phyloP scores from a whole-genome alignment of 2,329 filamentous ascomycete genomes.

The Fusarium protoensiforme region DNA sequence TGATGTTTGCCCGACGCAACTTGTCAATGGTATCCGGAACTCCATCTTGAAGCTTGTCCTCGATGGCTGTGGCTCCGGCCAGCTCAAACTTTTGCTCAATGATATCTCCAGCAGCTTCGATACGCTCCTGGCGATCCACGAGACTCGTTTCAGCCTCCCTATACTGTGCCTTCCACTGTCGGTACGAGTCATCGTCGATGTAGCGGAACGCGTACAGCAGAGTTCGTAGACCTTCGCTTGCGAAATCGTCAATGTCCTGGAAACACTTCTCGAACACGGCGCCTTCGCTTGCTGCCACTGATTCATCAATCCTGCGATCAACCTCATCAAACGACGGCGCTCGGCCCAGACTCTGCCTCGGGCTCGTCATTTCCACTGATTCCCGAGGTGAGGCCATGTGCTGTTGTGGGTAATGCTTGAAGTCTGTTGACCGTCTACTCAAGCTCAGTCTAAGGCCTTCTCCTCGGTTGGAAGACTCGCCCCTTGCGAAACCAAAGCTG shows the following conservation, averaged over 20 bases:
- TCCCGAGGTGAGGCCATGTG: slow-evolving; percentile 35
- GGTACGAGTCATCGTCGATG: slow-evolving; percentile 79
- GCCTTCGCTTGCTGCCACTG: slow-evolving; percentile 67
- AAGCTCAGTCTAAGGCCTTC: slow-evolving; percentile 46
- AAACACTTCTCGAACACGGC: slow-evolving; percentile 86
- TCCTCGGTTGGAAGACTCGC: slow-evolving; percentile 42
- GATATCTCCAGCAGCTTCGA: slow-evolving; percentile 83
- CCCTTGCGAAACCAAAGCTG: slow-evolving; percentile 51
- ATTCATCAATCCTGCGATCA: slow-evolving; percentile 69
- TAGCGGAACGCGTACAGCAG: slow-evolving; percentile 86
- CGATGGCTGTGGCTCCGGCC: slow-evolving; percentile 89
- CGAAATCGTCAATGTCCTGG: slow-evolving; percentile 89
- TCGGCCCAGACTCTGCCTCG: slow-evolving; percentile 38
- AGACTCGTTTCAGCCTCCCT: slow-evolving; percentile 86
- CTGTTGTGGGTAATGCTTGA: slow-evolving; percentile 43
- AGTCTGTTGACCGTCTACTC: slow-evolving; percentile 45
- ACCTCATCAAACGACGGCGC: slow-evolving; percentile 50
- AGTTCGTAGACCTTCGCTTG: slow-evolving; percentile 87
- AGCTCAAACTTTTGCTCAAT: slow-evolving; percentile 87
- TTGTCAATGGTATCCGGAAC: slow-evolving; percentile 95
- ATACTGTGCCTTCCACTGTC: slow-evolving; percentile 80
- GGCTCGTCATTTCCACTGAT: slow-evolving; percentile 41
- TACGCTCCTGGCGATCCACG: slow-evolving; percentile 79
- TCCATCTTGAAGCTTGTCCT: slow-evolving; percentile 90
- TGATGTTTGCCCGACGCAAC: slow-evolving; percentile 87